phyloP scores from a whole-genome alignment of 2,329 filamentous ascomycete genomes.

The Fusarium algeriense region DNA sequence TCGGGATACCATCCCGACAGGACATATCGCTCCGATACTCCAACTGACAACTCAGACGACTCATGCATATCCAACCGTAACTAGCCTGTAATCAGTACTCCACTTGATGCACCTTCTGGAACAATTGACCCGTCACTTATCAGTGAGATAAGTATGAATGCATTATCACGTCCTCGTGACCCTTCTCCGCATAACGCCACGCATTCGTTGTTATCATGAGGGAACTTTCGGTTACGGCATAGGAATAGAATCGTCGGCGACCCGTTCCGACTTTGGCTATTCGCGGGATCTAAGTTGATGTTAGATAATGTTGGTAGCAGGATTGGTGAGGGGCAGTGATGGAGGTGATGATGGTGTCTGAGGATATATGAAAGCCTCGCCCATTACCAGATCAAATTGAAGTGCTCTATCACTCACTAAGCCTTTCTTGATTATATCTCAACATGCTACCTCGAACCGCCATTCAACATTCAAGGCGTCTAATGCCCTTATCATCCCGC shows the following conservation, averaged over 20 bases:
- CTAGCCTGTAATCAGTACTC: constrained; percentile 6
- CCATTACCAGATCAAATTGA: accelerated
- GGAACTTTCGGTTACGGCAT: constrained; percentile 2
- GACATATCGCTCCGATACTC: background rate
- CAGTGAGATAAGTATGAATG: constrained; percentile 20
- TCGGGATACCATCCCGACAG: constrained; percentile 36
- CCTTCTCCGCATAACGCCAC: constrained; percentile 24
- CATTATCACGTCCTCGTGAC: constrained; percentile 31
- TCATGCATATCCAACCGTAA: background rate
- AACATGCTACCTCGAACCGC: constrained; percentile 20
- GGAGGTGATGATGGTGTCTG: background rate
- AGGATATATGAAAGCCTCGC: background rate
- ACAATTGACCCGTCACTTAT: constrained; percentile 11
- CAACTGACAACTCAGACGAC: constrained; percentile 5
- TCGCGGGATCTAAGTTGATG: background rate
- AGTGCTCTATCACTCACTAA: accelerated
- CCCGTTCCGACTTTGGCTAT: constrained; percentile 1
- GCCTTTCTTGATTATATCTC: background rate
- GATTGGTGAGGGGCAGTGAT: background rate
- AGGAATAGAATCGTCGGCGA: constrained; percentile 20
- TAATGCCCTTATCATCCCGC: background rate
- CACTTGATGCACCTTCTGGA: background rate
- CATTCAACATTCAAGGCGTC: background rate
- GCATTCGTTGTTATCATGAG: background rate
- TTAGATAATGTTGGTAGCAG: background rate